phyloP scores from a whole-genome alignment of 176 grass and related monocot species.

The Saccharum officinarum region DNA sequence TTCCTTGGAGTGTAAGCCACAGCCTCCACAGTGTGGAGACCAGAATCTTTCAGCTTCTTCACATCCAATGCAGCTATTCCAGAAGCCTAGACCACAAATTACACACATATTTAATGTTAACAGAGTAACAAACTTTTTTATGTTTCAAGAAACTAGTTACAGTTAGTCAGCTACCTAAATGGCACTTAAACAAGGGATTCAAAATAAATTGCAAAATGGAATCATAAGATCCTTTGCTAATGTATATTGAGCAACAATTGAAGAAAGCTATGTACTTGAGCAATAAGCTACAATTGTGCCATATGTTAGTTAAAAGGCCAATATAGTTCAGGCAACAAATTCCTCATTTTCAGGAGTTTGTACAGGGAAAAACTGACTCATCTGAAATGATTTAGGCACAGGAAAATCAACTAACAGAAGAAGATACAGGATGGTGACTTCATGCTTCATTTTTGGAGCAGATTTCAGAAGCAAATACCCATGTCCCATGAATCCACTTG shows the following conservation, averaged over 20 bases:
- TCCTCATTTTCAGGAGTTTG: slow-evolving; percentile 1
- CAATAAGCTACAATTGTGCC: background rate
- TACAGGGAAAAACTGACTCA: background rate
- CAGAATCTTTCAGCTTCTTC: slow-evolving; percentile 94
- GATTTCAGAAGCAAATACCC: slow-evolving; percentile 1
- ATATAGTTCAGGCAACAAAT: background rate
- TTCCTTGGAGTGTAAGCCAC: slow-evolving; percentile 93
- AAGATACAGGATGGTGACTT: slow-evolving; percentile 21
- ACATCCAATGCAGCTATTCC: slow-evolving; percentile 92
- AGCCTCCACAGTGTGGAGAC: slow-evolving; percentile 81
- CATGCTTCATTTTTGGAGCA: background rate
- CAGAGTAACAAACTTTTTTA: background rate
- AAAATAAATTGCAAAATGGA: background rate
- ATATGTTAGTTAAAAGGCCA: background rate
- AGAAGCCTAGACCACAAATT: slow-evolving; percentile 66
- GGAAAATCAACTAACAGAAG: background rate
- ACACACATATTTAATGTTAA: background rate
- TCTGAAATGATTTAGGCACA: background rate
- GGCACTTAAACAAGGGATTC: background rate
- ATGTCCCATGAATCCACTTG: slow-evolving; percentile 12
- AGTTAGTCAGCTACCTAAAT: background rate
- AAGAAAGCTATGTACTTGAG: slow-evolving; percentile 5
- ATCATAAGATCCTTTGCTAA: background rate
- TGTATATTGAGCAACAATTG: background rate
- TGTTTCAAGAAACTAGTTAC: background rate